Evolutionary conservation across 176 grass and related monocot genomes (phyloP).

Genomic region (Triticum dicoccoides): DNA sequence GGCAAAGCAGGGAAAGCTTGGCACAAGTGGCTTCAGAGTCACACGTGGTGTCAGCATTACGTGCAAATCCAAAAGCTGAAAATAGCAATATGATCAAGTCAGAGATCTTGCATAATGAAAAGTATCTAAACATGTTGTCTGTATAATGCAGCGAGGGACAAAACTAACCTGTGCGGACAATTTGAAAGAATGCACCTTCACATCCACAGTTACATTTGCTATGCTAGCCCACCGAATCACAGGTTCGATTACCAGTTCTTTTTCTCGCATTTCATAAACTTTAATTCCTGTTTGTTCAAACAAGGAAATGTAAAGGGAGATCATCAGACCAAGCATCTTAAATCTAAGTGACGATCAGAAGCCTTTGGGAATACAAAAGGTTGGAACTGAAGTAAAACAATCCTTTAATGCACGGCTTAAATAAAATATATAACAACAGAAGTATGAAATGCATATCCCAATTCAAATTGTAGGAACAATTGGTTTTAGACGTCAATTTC

Average conservation of each 20-base stretch:
- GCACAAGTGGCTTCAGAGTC: conserved; percentile 90
- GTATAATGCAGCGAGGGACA: not conserved
- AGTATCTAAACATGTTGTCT: not conserved
- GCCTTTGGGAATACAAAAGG: not conserved
- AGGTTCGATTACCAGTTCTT: conserved; percentile 86
- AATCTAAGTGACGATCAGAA: not conserved
- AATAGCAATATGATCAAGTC: conserved; percentile 9
- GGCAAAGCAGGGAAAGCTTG: conserved; percentile 92
- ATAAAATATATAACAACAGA: not conserved
- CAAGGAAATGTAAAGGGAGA: not conserved
- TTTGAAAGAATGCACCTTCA: conserved; percentile 57
- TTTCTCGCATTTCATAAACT: conserved; percentile 86
- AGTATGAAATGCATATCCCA: not conserved
- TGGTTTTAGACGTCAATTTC: not conserved
- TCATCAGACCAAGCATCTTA: not conserved
- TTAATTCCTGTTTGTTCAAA: conserved; percentile 66
- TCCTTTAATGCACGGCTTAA: not conserved
- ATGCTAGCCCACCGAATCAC: conserved; percentile 83
- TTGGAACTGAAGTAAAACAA: not conserved
- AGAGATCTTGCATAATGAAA: not conserved
- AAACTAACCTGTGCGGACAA: conserved; percentile 65
- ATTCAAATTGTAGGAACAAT: not conserved
- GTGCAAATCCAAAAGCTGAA: conserved; percentile 78
- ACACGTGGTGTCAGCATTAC: conserved; percentile 65
- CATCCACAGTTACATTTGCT: conserved; percentile 49